Conservation (phyloP, 768 basidiomycete species). For the Galerina marginata region DNA sequence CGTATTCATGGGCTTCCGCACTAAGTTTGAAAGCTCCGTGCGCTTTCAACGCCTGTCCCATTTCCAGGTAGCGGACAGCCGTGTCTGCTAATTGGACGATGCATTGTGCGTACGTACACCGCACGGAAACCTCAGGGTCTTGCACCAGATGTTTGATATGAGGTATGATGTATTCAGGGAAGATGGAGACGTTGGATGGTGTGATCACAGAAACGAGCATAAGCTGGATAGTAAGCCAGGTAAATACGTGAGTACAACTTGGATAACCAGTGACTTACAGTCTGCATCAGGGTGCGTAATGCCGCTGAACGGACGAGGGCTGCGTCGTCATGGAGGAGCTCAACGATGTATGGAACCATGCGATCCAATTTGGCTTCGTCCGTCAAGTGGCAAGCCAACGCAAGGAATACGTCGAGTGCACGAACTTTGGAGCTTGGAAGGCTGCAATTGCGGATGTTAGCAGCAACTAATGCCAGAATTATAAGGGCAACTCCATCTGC, state of each 20-base stretch:
- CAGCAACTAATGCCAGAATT: slow-evolving; percentile 83
- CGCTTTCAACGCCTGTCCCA: slow-evolving; percentile 89
- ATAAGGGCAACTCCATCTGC: slow-evolving; percentile 89
- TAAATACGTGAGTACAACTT: neutral
- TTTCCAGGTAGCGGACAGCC: slow-evolving; percentile 87
- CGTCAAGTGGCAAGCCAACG: slow-evolving; percentile 78
- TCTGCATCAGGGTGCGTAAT: slow-evolving; percentile 79
- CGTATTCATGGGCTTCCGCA: slow-evolving; percentile 72
- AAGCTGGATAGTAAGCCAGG: slow-evolving; percentile 26
- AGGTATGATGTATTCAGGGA: slow-evolving; percentile 95
- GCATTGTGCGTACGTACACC: slow-evolving; percentile 81
- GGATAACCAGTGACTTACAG: slow-evolving; percentile 53
- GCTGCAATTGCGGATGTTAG: slow-evolving; percentile 87
- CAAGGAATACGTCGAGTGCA: slow-evolving; percentile 86
- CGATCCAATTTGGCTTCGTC: slow-evolving; percentile 97
- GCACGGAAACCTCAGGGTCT: slow-evolving; percentile 86
- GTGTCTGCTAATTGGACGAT: slow-evolving; percentile 87
- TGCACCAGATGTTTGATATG: slow-evolving; percentile 82
- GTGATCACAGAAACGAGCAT: slow-evolving; percentile 77
- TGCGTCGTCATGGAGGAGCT: slow-evolving; percentile 85
- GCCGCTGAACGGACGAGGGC: slow-evolving; percentile 83
- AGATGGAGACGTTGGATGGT: slow-evolving; percentile 83
- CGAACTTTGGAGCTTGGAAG: slow-evolving; percentile 87
- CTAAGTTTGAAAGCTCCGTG: slow-evolving; percentile 74
- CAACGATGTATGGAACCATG: slow-evolving; percentile 90